These are phyloP conservation scores for Tetraselmis striata DNA, from an alignment of 139 green algal genomes.

Conservation along the genomic window DNA sequence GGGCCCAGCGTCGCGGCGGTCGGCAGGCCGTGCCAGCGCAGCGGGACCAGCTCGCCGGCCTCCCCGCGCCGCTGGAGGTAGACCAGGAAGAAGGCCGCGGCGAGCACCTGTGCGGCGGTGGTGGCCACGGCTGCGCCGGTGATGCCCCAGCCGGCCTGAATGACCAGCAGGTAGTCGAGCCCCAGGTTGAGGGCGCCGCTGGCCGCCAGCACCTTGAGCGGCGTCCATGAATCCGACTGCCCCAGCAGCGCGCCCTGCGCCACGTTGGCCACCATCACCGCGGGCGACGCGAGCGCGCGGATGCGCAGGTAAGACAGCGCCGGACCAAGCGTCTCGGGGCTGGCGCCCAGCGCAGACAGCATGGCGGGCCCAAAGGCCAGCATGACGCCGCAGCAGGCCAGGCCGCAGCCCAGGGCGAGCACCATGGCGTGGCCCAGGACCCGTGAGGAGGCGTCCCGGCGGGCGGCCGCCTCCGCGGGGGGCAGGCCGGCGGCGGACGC, in stretches of 20 bases:
- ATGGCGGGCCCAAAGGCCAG: constrained; percentile 18
- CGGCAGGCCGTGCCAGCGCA: constrained; percentile 32
- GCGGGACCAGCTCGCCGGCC: constrained; percentile 6
- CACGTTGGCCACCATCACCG: constrained; percentile 49
- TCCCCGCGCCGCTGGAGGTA: constrained; percentile 19
- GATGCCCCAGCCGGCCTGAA: constrained; percentile 25
- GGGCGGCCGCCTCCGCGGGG: neutral
- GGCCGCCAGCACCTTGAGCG: constrained; percentile 21
- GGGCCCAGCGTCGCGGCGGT: constrained; percentile 14
- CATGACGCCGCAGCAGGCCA: constrained; percentile 16
- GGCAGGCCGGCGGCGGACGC: constrained; percentile 2
- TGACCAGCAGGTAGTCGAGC: constrained; percentile 41
- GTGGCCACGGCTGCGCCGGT: constrained; percentile 38
- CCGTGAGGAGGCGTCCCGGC: neutral
- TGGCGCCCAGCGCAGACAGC: constrained; percentile 35
- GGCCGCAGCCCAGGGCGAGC: constrained; percentile 26
- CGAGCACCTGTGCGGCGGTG: constrained; percentile 38
- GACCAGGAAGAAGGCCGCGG: constrained; percentile 27
- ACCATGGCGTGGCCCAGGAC: constrained; percentile 31
- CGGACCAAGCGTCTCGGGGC: constrained; percentile 25
- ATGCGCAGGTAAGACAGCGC: constrained; percentile 30
- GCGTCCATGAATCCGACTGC: constrained; percentile 51
- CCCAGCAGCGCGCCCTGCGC: constrained; percentile 55
- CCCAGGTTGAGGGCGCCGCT: constrained; percentile 42
- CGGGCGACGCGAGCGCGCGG: constrained; percentile 48